Conservation (phyloP, 2,329 filamentous ascomycete species). For the Aspergillus brasiliensis region DNA sequence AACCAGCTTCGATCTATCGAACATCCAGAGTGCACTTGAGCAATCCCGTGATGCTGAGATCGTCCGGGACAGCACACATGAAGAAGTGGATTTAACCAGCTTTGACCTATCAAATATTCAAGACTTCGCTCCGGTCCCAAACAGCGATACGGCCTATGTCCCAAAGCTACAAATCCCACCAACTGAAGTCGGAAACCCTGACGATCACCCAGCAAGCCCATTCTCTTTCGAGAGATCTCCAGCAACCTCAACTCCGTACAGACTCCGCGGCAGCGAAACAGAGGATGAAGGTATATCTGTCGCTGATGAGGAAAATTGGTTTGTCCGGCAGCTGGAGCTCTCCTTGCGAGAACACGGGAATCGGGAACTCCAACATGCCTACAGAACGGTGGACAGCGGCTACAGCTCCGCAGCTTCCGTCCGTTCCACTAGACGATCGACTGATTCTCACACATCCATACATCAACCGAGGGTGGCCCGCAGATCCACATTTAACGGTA, state of each 20-base stretch:
- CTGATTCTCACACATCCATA: conserved; percentile 30
- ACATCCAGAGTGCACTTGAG: background rate
- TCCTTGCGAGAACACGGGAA: conserved; percentile 13
- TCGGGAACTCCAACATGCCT: conserved; percentile 24
- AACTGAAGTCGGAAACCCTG: conserved; percentile 18
- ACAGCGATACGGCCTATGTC: background rate
- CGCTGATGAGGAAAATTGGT: conserved; percentile 22
- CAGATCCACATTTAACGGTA: conserved; percentile 22
- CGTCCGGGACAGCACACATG: background rate
- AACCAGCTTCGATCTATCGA: background rate
- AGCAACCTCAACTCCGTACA: conserved; percentile 16
- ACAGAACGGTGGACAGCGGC: conserved; percentile 41
- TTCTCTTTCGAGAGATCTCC: conserved; percentile 41
- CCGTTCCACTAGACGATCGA: conserved; percentile 29
- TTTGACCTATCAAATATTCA: background rate
- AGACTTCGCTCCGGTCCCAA: background rate
- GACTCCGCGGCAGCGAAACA: conserved; percentile 18
- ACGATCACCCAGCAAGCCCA: conserved; percentile 33
- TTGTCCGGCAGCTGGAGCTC: conserved; percentile 12
- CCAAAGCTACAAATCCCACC: conserved; percentile 24
- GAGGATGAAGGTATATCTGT: conserved; percentile 22
- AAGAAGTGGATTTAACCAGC: background rate
- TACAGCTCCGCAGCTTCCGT: conserved; percentile 42
- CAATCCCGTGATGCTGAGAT: background rate
- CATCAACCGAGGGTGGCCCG: conserved; percentile 8